Evolutionary conservation across 495 filamentous ascomycete species (phyloP).

Genomic region (Trichoderma orchidacearum): DNA sequence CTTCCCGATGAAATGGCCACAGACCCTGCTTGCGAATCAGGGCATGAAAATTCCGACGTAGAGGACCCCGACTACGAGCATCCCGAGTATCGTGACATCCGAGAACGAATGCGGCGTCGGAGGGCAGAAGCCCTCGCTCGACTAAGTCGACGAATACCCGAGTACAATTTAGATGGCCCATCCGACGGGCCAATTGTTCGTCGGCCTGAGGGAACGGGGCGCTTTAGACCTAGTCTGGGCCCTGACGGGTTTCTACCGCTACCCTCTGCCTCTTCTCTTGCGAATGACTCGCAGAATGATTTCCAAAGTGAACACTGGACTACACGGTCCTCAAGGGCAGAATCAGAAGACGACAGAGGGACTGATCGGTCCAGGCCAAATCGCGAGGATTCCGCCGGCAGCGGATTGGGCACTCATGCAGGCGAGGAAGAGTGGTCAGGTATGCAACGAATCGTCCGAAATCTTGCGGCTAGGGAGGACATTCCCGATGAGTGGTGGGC

Average conservation of each 20-base stretch:
- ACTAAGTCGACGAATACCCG: not conserved
- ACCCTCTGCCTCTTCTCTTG: no score
- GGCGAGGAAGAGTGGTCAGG: slow-evolving; percentile 40
- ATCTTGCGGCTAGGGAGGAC: slow-evolving; percentile 51
- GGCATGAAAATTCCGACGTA: slow-evolving; percentile 18
- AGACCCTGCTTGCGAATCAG: slow-evolving; percentile 25
- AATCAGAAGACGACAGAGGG: slow-evolving; percentile 11
- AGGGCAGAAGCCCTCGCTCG: not conserved
- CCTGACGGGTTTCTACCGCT: not conserved
- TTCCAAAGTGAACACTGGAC: no score
- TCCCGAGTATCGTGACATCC: not conserved
- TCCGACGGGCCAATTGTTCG: not conserved
- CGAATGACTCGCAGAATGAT: no score
- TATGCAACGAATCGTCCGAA: slow-evolving; percentile 55
- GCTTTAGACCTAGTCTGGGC: not conserved
- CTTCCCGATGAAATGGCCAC: slow-evolving; percentile 13
- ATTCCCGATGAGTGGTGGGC: slow-evolving; percentile 71
- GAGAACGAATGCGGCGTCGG: no score
- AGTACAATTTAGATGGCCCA: not conserved
- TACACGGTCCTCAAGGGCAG: not conserved
- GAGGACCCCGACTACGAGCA: slow-evolving; percentile 15
- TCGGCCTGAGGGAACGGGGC: not conserved
- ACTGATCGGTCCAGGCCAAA: not conserved
- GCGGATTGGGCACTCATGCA: not conserved
- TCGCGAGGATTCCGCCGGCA: not conserved